Base-by-base conservation (phyloP, 2,329 filamentous ascomycete species). In the Aureobasidium sp. region DNA sequence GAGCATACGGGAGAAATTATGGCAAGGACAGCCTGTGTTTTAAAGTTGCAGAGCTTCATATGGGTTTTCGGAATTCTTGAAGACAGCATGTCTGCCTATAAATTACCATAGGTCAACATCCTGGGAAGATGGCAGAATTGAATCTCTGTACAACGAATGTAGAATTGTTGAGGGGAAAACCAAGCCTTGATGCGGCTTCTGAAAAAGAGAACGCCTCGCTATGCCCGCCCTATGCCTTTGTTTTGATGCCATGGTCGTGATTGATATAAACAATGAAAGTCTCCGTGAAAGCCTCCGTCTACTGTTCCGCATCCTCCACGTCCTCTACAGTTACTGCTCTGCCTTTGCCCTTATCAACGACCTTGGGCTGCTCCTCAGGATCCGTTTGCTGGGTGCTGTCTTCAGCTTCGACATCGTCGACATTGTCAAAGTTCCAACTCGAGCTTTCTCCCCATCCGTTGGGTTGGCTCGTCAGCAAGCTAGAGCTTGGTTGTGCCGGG, bases 241-340 rank as follows among this genome's bases (percentile, higher is more conserved):
- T 15, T 47, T 9, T 15, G 17, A 48, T 59, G 55, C 43, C 55
- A 59, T 59, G 55, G 7, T 37, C 55, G 43, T 59, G 27, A 56
- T n/a, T 37, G 24, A 59, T 44, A 57, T 10, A 59, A 51, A 48
- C 29, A 29, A 50, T 24, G 29, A 59, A 60, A 36, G 15, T 47
- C 10, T 46, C 29, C 39, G 8, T 24, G 29, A 59, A 60, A 36
- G 15, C 39, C 10, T 46, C 29, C 39, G 8, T 62, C 39, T 50
- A 53, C 39, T 62, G 50, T 15, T 70, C 68, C 9, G 67, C 59
- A 50, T 73, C 71, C 9, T 67, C 66, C 9, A 66, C 71, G 60
- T 78, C 76, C 62, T 78, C 76, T 15, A 78, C 70, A 32, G 75
- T 74, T 1, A 74, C 73, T 26, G 75, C 71, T 62, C 75, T 76